Percentiles rank a stretch among this genome's conserved stretches.
phyloP scores from a whole-genome alignment of 2,329 filamentous ascomycete species.

The Byssochlamys sp. region DNA sequence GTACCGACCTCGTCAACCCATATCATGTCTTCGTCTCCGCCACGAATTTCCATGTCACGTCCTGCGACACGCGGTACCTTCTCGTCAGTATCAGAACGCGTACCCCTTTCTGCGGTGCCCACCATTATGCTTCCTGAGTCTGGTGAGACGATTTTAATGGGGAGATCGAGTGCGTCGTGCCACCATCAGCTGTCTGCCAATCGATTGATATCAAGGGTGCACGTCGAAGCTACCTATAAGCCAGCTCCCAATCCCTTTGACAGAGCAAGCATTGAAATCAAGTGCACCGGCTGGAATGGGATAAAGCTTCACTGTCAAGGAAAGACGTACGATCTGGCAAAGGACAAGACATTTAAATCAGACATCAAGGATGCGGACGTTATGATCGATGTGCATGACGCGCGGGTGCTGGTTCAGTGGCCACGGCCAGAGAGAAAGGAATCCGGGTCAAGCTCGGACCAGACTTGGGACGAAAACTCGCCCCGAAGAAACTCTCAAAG shows the following conservation, averaged over 20 bases:
- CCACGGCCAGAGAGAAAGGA: conserved; percentile 52
- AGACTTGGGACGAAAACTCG: conserved; percentile 56
- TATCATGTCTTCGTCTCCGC: conserved; percentile 78
- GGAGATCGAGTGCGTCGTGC: conserved; percentile 88
- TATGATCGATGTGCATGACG: conserved; percentile 90
- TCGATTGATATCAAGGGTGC: conserved; percentile 82
- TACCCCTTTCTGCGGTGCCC: conserved; percentile 74
- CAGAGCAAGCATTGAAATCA: conserved; percentile 71
- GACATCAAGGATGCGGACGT: conserved; percentile 81
- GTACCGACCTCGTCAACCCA: conserved; percentile 88
- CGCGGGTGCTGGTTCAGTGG: conserved; percentile 82
- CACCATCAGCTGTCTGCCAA: conserved; percentile 89
- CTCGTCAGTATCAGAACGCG: conserved; percentile 55
- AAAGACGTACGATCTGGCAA: conserved; percentile 71
- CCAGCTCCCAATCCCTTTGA: conserved; percentile 58
- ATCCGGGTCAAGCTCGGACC: conserved; percentile 50
- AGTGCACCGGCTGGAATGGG: conserved; percentile 93
- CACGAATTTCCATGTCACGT: conserved; percentile 41
- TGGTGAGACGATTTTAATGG: conserved; percentile 76
- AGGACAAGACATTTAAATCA: conserved; percentile 81
- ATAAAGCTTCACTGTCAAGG: conserved; percentile 86
- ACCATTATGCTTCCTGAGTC: conserved; percentile 69
- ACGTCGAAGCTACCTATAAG: conserved; percentile 79
- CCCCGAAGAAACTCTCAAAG: conserved; percentile 25
- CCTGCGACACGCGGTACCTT: conserved; percentile 54